Conservation (phyloP, 2,329 filamentous ascomycete genomes). For the Exophiala aquamarina region DNA sequence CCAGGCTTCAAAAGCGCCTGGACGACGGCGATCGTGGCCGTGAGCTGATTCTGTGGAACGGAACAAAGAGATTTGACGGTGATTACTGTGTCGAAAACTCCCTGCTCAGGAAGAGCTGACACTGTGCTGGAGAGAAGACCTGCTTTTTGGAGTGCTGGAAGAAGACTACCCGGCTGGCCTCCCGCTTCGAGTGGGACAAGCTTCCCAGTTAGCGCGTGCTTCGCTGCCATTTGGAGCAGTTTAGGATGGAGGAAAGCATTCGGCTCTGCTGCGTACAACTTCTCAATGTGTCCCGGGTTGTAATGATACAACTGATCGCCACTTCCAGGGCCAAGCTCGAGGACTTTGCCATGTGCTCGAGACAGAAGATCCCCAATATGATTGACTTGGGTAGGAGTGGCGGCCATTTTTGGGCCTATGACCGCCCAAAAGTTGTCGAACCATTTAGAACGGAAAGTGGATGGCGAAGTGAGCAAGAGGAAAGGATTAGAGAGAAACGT, state of each 20-base stretch:
- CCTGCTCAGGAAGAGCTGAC: constrained; percentile 37
- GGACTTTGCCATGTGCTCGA: constrained; percentile 36
- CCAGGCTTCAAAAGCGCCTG: constrained; percentile 47
- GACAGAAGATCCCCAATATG: constrained; percentile 29
- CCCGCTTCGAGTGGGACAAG: constrained; percentile 41
- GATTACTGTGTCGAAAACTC: constrained; percentile 45
- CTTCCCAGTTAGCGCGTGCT: constrained; percentile 34
- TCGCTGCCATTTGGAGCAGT: constrained; percentile 34
- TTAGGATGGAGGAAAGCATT: constrained; percentile 36
- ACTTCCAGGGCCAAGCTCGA: constrained; percentile 47
- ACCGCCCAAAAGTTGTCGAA: constrained; percentile 23
- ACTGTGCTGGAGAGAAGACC: constrained; percentile 39
- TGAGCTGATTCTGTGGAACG: constrained; percentile 18
- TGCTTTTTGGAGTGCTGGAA: constrained; percentile 45
- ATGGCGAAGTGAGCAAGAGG: constrained; percentile 15
- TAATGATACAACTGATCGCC: constrained; percentile 47
- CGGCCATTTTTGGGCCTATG: constrained; percentile 25
- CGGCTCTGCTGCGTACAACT: constrained; percentile 44
- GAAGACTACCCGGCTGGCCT: constrained; percentile 45
- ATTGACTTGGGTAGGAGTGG: constrained; percentile 16
- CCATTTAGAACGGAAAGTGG: constrained; percentile 24
- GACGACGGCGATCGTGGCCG: constrained; percentile 36
- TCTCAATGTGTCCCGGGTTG: constrained; percentile 33
- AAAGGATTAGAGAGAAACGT: constrained; percentile 18
- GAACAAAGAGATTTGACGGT: constrained; percentile 47